Evolutionary conservation across 352 stramenopile genomes (phyloP).

Genomic region (Lagenidium sp.): DNA sequence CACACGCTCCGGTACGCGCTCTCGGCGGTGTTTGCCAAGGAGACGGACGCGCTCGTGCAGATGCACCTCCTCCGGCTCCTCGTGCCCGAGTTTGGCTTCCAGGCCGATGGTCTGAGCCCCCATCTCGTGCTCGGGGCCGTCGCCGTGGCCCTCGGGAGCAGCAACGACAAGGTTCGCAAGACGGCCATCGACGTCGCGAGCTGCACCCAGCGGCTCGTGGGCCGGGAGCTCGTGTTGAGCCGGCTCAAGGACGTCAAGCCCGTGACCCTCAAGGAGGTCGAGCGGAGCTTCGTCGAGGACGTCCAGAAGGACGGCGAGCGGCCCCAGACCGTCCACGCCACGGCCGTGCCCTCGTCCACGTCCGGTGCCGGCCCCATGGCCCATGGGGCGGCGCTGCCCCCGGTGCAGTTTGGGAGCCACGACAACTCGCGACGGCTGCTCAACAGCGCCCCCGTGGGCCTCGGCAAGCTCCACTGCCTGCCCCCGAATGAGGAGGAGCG

Average conservation of each 20-base stretch:
- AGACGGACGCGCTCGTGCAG: conserved; percentile 62
- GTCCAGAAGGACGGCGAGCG: conserved; percentile 22
- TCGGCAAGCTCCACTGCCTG: conserved; percentile 55
- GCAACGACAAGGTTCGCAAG: conserved; percentile 68
- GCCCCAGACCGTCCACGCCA: conserved; percentile 53
- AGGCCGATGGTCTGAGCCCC: conserved; percentile 53
- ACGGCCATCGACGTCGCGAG: conserved; percentile 70
- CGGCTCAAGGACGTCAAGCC: conserved; percentile 68
- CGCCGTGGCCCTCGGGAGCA: conserved; percentile 32
- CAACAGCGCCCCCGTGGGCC: conserved; percentile 56
- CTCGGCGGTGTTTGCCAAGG: conserved; percentile 61
- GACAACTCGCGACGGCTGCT: conserved; percentile 47
- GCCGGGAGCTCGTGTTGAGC: conserved; percentile 54
- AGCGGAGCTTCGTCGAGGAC: conserved; percentile 77
- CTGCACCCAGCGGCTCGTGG: conserved; percentile 64
- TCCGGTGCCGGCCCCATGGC: too few species aligned
- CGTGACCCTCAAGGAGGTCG: conserved; percentile 71
- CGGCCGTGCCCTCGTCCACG: conserved; percentile 1
- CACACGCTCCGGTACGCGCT: conserved; percentile 65
- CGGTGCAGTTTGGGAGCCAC: conserved; percentile 28
- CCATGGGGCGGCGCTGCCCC: conserved; percentile 25
- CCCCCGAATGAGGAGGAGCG: conserved; percentile 19
- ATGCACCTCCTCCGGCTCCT: conserved; percentile 76
- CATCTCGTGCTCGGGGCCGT: conserved; percentile 38
- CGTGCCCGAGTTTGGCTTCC: conserved; percentile 71